Conservation (phyloP, 2,329 filamentous ascomycete genomes). For the Trichocomaceae sp. region DNA sequence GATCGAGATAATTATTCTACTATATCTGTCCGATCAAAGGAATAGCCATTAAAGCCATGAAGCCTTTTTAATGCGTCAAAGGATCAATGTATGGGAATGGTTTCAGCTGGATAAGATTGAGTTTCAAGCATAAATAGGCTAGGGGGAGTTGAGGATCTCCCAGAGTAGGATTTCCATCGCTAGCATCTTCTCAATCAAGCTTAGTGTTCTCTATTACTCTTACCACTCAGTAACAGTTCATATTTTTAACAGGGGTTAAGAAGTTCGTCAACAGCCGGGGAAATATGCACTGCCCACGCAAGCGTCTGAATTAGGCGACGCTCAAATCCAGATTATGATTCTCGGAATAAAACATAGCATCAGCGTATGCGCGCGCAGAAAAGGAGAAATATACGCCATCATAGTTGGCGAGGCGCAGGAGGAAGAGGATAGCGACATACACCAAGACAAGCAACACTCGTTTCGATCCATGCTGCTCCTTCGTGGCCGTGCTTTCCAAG, state of each 20-base stretch:
- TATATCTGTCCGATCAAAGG: no score
- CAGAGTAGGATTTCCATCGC: no score
- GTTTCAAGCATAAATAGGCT: no score
- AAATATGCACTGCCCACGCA: slow-evolving; percentile 69
- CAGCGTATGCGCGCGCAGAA: neutral
- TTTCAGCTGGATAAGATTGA: no score
- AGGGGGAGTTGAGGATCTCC: no score
- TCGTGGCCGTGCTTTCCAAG: slow-evolving; percentile 80
- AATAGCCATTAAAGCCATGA: no score
- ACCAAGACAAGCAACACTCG: slow-evolving; percentile 74
- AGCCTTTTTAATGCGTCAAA: no score
- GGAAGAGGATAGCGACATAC: slow-evolving; percentile 43
- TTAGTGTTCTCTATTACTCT: no score
- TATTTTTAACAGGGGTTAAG: slow-evolving; percentile 74
- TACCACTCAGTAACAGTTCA: slow-evolving; percentile 66
- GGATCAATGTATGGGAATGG: no score
- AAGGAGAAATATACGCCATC: neutral
- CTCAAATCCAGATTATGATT: slow-evolving; percentile 94
- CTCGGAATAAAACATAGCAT: slow-evolving; percentile 33
- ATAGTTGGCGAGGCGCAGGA: neutral
- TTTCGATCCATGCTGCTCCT: slow-evolving; percentile 76
- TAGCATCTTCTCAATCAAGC: no score
- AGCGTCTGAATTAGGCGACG: slow-evolving; percentile 67
- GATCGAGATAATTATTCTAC: no score
- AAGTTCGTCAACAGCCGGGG: slow-evolving; percentile 89